Percentiles rank a stretch among this genome's conserved stretches.
Conservation (phyloP, 768 basidiomycete species). For the Lyophyllum semitale region DNA sequence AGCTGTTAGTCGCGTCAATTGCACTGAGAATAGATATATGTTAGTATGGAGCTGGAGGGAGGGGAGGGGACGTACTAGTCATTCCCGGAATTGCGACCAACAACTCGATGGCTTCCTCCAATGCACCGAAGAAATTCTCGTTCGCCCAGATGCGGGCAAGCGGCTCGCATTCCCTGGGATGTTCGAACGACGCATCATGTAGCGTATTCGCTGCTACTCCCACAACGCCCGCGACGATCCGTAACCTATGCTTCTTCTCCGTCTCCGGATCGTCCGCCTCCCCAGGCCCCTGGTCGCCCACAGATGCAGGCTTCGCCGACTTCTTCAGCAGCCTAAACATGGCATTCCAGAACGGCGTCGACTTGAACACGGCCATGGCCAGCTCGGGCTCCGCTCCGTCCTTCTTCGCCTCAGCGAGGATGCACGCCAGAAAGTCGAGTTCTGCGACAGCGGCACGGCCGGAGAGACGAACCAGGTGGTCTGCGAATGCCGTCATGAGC, state of each 20-base stretch:
- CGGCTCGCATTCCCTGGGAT: constrained; percentile 7
- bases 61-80: constrained; percentile 4
- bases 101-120: constrained; percentile 11
- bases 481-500: constrained; percentile 1
- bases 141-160: constrained; percentile 11
- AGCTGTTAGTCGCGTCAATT: not conserved
- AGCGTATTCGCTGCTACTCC: not conserved
- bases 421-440: not conserved
- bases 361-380: not conserved
- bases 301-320: not conserved
- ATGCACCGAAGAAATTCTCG: constrained; percentile 8
- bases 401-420: not conserved
- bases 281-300: not conserved
- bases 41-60: not conserved
- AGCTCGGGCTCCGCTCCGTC: constrained; percentile 6
- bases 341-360: constrained; percentile 9
- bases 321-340: constrained; percentile 12
- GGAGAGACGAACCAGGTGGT: not conserved
- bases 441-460: not conserved
- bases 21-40: not conserved
- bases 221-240: not conserved
- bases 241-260: not conserved
- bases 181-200: not conserved
- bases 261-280: not conserved
- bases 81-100: constrained; percentile 1